Evolutionary conservation across 352 stramenopile species (phyloP), one percentile per base, ranked within the genome.

Genomic region (Saprolegnia parasitica): DNA sequence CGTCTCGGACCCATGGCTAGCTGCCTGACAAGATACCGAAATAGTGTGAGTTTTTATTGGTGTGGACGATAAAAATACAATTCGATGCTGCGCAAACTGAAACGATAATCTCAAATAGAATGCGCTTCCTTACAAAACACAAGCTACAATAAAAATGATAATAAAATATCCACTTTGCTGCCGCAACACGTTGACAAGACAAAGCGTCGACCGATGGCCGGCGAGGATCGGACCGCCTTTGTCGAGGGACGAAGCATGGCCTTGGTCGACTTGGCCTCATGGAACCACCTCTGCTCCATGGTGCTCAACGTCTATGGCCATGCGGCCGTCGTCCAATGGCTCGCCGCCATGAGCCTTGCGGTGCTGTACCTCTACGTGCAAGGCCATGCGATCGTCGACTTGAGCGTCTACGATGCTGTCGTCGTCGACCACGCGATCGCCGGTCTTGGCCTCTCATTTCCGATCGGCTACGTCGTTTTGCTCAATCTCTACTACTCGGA

Each of bases 381-480:
- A 32, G 62, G 62, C 4, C 40, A 21, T 26, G 23, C 29, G 15
- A 9, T 68, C 21, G 42, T 89, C 55, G 79, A 89, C 75, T 86
- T 76, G 67, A 78, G 77, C 64, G 75, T 81, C 60, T 89, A 86
- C 73, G 77, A 92, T 74, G 88, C 84, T 63, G 89, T 91, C 65
- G 65, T 88, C 0, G 78, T 90, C 23, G 81, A 94, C 72, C 82
- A 92, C 65, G 65, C 76, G 5, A 74, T 92, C 13, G 83, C 90
- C 23, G 84, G 89, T 67, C 56, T 82, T 40, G 74, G 72, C 40
- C 89, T 94, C 63, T 84, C 76, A 37, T 74, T 87, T 39, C 83
- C 81, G 10, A 78, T 86, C 40, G 72, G 67, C 49, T 91, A 84
- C 80, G 71, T 90, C 21, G 76, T 94, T 45, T 67, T 88, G 35